Base-by-base conservation (phyloP, 2,329 filamentous ascomycete species). In the Didymosphaeria variabile region DNA sequence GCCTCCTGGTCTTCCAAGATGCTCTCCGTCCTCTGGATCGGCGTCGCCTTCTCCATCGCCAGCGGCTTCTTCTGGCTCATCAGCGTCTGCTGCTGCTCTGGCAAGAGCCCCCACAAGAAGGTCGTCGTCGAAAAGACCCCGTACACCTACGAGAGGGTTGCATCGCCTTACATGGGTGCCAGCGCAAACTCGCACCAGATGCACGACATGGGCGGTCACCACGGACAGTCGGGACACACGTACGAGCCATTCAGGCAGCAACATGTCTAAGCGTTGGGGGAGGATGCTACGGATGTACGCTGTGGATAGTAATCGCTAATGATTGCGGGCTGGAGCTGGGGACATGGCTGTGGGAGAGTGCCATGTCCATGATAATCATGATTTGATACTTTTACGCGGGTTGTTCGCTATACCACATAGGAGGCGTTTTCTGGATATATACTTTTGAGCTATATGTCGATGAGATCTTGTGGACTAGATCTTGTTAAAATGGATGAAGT, bases 61-160 rank as follows among this genome's bases (percentile, higher is more conserved):
- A 90, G 91, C 8, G 88, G 87, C 66, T 80, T 97, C 75, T 97
- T 98, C 90, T 98, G 95, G 94, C 82, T 94, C 74, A 88, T 96
- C 78, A 92, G 89, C 79, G 87, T 91, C 72, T 98, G 94, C 90
- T 98, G 94, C 88, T 97, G 94, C 85, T 88, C 86, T 69, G 92
- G 92, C 50, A 83, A 85, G 69, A 84, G 80, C 57, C 80, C 82
- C 31, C 67, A 73, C 57, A 79, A 78, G 63, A 80, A 80, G 50
- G 65, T 86, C 58, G 79, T 79, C 42, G 85, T 84, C 34, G 86
- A 88, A 74, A 88, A 88, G 83, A 84, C 86, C 0, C 86, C 86
- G 0, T 87, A 87, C 73, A 86, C 84, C 4, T 88, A 88, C 67
- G 85, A 88, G 79, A 81, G 85, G 49, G 83, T 88, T 19, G 70